Evolutionary conservation across 495 filamentous ascomycete species (phyloP), one percentile per base, ranked within the genome.

Genomic region (Lasiosphaeria miniovina): DNA sequence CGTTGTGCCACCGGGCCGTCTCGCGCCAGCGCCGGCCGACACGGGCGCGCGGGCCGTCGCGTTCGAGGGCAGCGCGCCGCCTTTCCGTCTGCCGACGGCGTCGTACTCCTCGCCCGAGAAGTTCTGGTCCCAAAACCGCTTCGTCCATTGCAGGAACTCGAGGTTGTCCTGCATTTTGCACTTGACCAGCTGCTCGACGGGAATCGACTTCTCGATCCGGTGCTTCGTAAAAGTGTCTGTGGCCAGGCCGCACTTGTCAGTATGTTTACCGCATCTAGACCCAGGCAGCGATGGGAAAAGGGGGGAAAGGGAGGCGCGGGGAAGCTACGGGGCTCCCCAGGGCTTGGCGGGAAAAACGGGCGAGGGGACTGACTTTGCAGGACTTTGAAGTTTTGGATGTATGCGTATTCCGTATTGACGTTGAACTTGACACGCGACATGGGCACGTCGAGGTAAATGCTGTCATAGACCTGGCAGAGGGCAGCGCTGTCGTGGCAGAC

Each of bases 91-190:
- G 50, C 76, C 77, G 31, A 96, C 79, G 9, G 94, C 90, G 74
- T 98, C 94, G 76, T 98, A 98, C 62, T 98, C 94, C 54, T 90
- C 90, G 49, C 93, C 94, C 8, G 94, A 92, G 71, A 88, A 98
- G 82, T 97, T 91, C 70, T 96, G 93, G 70, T 98, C 95, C 94
- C 94, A 98, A 78, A 91, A 96, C 63, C 81, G 78, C 84, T 98
- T 98, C 55, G 84, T 86, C 90, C 90, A 98, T 78, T 98, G 94
- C 38, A 98, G 84, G 75, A 98, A 98, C 70, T 97, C 95, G 61
- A 98, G 91, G 79, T 98, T 98, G 73, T 98, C 94, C 77, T 98
- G 94, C 90, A 98, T 98, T 78, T 95, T 96, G 82, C 94, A 98
- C 76, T 97, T 98, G 63, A 91, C 82, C 57, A 98, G 87, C 64